A percentile compares a stretch with the other conserved stretches of the same genome.
phyloP scores from a whole-genome alignment of 768 basidiomycete genomes.

The Pseudohyphozyma bogoriensis region DNA sequence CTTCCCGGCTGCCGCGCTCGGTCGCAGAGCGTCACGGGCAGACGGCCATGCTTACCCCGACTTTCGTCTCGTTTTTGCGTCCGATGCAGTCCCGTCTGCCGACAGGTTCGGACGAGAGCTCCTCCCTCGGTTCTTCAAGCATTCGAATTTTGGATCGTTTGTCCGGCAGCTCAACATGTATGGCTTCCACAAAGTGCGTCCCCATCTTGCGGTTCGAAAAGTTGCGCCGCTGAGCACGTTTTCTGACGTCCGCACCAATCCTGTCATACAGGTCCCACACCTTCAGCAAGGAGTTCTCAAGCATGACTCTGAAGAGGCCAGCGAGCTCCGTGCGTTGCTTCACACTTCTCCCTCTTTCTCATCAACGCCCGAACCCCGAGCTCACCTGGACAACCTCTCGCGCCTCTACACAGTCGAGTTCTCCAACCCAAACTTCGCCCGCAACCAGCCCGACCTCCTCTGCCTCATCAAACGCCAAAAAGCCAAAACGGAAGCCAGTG shows the following conservation, averaged over 20 bases:
- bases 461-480: conserved; percentile 83
- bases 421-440: conserved; percentile 66
- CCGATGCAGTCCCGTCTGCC: conserved; percentile 60
- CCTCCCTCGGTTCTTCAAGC: conserved; percentile 92
- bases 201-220: background rate
- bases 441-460: conserved; percentile 66
- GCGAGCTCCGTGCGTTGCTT: conserved; percentile 54
- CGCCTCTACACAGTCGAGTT: conserved; percentile 54
- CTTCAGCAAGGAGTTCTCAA: conserved; percentile 87
- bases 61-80: no score
- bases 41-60: background rate
- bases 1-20: background rate
- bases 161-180: conserved; percentile 94
- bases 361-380: no score
- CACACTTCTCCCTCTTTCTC: background rate
- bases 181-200: conserved; percentile 67
- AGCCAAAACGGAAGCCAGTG: conserved; percentile 26
- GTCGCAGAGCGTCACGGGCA: background rate
- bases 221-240: background rate
- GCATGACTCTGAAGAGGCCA: conserved; percentile 54
- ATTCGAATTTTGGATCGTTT: conserved; percentile 86
- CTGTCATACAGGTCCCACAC: conserved; percentile 52
- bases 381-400: conserved; percentile 11
- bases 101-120: conserved; percentile 82
- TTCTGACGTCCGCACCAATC: background rate